A percentile compares a stretch with the other conserved stretches of the same genome.
Evolutionary conservation across 2,329 filamentous ascomycete genomes (phyloP).

Genomic region (Plenodomus biglobosus): DNA sequence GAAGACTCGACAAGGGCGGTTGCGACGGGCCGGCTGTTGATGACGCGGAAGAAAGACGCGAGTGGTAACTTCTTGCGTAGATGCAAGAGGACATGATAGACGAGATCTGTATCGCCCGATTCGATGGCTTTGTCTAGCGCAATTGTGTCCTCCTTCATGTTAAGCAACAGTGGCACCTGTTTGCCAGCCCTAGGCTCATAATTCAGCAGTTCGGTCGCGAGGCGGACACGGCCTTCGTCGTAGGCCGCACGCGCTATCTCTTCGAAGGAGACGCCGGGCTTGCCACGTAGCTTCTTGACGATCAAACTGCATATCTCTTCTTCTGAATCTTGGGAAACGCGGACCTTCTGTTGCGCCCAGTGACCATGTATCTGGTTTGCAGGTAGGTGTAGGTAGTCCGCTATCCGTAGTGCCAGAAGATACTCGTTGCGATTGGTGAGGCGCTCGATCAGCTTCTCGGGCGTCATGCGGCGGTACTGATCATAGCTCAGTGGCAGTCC

Average conservation of each 20-base stretch:
- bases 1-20: conserved; percentile 87
- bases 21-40: conserved; percentile 82
- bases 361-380: conserved; percentile 92
- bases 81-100: conserved; percentile 85
- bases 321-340: conserved; percentile 79
- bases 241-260: conserved; percentile 90
- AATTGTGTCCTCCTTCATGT: conserved; percentile 93
- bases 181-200: conserved; percentile 94
- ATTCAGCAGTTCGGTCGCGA: conserved; percentile 88
- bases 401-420: conserved; percentile 82
- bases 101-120: conserved; percentile 89
- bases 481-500: conserved; percentile 90
- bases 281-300: conserved; percentile 81
- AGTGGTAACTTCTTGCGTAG: conserved; percentile 88
- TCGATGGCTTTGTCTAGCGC: conserved; percentile 96
- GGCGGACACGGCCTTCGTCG: conserved; percentile 84
- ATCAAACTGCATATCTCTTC: conserved; percentile 84
- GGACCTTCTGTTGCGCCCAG: conserved; percentile 95
- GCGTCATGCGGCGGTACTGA: conserved; percentile 87
- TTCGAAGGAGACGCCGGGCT: conserved; percentile 93
- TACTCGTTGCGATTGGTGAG: conserved; percentile 90
- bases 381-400: conserved; percentile 81
- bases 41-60: conserved; percentile 87
- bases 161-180: conserved; percentile 88
- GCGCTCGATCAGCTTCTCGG: conserved; percentile 82